Percentiles rank a stretch among this genome's conserved stretches.
Conservation (phyloP, 768 basidiomycete genomes). For the Chalciporus pseudorubinellus region DNA sequence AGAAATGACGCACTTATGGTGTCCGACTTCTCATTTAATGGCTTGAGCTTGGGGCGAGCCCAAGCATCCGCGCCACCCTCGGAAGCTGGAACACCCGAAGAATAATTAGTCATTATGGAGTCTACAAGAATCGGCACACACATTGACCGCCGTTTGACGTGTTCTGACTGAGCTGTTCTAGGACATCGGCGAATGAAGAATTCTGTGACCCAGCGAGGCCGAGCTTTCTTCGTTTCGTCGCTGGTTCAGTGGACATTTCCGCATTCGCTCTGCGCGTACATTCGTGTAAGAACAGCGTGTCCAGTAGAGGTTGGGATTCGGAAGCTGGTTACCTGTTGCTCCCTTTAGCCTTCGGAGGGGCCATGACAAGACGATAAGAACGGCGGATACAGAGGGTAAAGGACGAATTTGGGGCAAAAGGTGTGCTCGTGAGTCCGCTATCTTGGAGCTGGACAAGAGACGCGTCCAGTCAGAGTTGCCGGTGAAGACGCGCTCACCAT, state of each 20-base stretch:
- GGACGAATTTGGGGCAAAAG: neutral
- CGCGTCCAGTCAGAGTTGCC: constrained; percentile 5
- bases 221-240: constrained; percentile 55
- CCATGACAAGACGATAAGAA: constrained; percentile 8
- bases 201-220: constrained; percentile 32
- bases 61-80: constrained; percentile 80
- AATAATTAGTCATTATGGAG: neutral
- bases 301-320: neutral
- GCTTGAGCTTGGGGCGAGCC: constrained; percentile 58
- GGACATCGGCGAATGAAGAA: constrained; percentile 58
- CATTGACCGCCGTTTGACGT: constrained; percentile 40
- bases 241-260: constrained; percentile 35
- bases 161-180: constrained; percentile 60
- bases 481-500: neutral
- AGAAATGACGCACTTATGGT: constrained; percentile 54
- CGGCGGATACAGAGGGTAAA: neutral
- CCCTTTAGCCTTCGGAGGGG: constrained; percentile 10
- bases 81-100: constrained; percentile 41
- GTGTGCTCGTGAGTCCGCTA: neutral
- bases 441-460: neutral
- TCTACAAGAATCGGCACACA: constrained; percentile 24
- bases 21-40: constrained; percentile 59
- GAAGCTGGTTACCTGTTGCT: constrained; percentile 13
- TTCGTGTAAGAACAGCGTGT: constrained; percentile 5
- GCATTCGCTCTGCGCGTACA: constrained; percentile 23